A percentile compares a stretch with the other conserved stretches of the same genome.
phyloP scores from a whole-genome alignment of 2,329 filamentous ascomycete species.

The Ciborinia camelliae region DNA sequence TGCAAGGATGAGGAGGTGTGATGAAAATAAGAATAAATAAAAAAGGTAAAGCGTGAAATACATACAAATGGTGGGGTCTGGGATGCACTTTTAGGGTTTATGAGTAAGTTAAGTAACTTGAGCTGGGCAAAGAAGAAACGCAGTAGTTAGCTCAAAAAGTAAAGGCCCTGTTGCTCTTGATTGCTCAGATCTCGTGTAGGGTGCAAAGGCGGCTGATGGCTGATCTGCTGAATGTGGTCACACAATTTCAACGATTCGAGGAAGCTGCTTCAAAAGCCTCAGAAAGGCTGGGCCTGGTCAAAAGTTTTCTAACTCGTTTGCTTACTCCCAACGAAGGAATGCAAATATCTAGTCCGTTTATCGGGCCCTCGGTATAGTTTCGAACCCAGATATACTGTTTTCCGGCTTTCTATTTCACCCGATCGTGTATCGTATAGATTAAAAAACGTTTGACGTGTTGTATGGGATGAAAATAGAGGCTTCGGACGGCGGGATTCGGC shows the following conservation, averaged over 20 bases:
- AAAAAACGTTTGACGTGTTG: not conserved
- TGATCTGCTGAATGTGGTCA: constrained; percentile 29
- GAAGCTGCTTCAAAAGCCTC: constrained; percentile 20
- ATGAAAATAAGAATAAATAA: constrained; percentile 19
- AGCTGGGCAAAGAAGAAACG: constrained; percentile 8
- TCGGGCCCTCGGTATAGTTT: not conserved
- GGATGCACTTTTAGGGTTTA: constrained; percentile 11
- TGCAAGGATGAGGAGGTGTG: constrained; percentile 31
- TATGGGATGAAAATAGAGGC: constrained; percentile 2
- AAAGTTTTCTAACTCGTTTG: not conserved
- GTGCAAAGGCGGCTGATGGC: constrained; percentile 28
- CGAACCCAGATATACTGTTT: constrained; percentile 4
- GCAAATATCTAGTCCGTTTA: not conserved
- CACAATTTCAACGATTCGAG: constrained; percentile 25
- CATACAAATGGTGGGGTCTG: constrained; percentile 21
- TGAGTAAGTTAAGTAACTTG: constrained; percentile 9
- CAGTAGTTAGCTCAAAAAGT: constrained; percentile 19
- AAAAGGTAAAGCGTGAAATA: constrained; percentile 24
- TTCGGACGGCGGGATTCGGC: constrained; percentile 12
- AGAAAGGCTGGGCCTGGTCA: constrained; percentile 19
- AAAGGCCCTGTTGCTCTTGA: constrained; percentile 21
- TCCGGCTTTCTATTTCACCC: constrained; percentile 7
- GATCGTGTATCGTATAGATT: constrained; percentile 10
- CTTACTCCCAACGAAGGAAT: not conserved
- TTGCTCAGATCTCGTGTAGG: constrained; percentile 24